A percentile compares a stretch with the other conserved stretches of the same genome.
Conservation (phyloP, 2,329 filamentous ascomycete species). For the Nigrograna mackinnonii region DNA sequence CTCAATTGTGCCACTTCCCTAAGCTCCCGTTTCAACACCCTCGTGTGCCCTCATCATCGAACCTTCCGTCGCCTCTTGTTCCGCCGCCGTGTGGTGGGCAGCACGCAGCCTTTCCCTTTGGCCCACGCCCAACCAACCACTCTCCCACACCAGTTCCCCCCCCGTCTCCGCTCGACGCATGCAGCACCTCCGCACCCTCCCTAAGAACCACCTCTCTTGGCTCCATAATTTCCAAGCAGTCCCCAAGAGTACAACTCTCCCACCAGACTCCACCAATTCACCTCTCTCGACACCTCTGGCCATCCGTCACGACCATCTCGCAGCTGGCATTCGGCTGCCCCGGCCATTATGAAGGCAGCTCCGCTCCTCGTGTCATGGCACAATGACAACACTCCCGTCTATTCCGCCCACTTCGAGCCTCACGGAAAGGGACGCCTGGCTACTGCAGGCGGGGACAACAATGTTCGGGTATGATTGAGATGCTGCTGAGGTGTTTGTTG, state of each 20-base stretch:
- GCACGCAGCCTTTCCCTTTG: not conserved
- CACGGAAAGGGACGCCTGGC: conserved; percentile 88
- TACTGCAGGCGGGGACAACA: conserved; percentile 94
- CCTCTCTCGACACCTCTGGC: too few species aligned
- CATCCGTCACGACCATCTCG: too few species aligned
- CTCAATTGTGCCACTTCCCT: conserved; percentile 5
- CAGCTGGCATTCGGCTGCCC: too few species aligned
- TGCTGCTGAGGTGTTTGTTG: not conserved
- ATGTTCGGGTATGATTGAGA: conserved; percentile 73
- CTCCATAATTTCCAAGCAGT: conserved; percentile 9
- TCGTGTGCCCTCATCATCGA: too few species aligned
- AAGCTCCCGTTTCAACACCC: not conserved
- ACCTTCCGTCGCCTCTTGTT: too few species aligned
- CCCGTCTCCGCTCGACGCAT: not conserved
- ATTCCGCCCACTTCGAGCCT: conserved; percentile 95
- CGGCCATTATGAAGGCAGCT: conserved; percentile 99
- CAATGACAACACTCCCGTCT: conserved; percentile 94
- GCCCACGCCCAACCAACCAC: too few species aligned
- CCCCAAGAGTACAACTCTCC: not conserved
- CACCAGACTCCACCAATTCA: too few species aligned
- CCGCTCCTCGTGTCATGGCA: conserved; percentile 99
- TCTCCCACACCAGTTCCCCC: too few species aligned
- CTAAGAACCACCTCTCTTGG: conserved; percentile 7
- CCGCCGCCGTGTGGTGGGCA: not conserved
- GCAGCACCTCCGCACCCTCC: conserved; percentile 6